These are phyloP conservation scores for Podospora didyma DNA, from an alignment of 495 filamentous ascomycete species.

Conservation along the genomic window DNA sequence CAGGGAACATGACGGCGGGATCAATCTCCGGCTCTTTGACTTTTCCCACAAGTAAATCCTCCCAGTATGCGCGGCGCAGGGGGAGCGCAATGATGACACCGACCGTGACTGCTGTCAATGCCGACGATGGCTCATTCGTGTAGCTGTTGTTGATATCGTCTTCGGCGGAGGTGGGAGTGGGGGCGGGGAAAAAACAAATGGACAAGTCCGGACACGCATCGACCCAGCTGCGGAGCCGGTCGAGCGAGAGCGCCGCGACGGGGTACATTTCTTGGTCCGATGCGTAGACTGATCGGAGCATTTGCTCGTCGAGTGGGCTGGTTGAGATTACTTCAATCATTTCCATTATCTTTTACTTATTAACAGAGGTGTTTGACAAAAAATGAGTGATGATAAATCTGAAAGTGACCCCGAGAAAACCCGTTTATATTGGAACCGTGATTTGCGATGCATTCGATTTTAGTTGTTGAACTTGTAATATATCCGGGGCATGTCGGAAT, in stretches of 20 bases:
- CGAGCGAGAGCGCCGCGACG: constrained; percentile 19
- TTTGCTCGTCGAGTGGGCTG: neutral
- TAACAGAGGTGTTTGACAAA: too few species aligned
- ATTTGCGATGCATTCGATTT: too few species aligned
- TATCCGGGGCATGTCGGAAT: too few species aligned
- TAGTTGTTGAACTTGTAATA: too few species aligned
- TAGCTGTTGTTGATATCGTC: too few species aligned
- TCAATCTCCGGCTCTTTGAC: constrained; percentile 68
- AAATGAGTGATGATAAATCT: too few species aligned
- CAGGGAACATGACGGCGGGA: constrained; percentile 57
- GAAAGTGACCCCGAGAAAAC: too few species aligned
- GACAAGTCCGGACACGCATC: constrained; percentile 19
- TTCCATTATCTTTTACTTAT: neutral
- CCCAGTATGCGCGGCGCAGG: constrained; percentile 16
- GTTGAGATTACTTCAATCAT: neutral
- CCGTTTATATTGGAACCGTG: too few species aligned
- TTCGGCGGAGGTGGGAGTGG: too few species aligned
- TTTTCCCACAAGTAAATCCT: constrained; percentile 60
- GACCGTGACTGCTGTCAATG: neutral
- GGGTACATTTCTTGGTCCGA: constrained; percentile 36
- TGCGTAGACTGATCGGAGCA: constrained; percentile 22
- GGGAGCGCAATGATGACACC: constrained; percentile 29
- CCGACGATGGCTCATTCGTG: too few species aligned
- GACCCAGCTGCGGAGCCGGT: constrained; percentile 25
- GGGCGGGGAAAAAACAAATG: constrained; percentile 18